phyloP scores from a whole-genome alignment of 2,329 filamentous ascomycete genomes.

The Coniochaeta hoffmannii region DNA sequence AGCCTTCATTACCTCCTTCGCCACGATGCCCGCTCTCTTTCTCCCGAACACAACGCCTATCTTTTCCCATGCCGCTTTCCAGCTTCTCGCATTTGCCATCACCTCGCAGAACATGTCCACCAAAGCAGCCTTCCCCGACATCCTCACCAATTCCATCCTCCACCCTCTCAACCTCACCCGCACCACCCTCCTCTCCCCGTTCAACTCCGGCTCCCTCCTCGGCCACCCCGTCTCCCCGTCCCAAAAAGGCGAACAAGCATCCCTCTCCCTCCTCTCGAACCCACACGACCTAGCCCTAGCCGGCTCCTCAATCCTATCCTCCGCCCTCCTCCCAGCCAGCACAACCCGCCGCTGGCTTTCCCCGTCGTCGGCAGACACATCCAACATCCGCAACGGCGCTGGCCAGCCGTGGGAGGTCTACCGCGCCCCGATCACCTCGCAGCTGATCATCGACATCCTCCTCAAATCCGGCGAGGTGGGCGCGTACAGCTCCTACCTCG shows the following conservation, averaged over 20 bases:
- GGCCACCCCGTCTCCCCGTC: conserved; percentile 8
- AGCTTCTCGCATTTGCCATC: conserved; percentile 16
- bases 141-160: conserved; percentile 7
- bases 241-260: conserved; percentile 12
- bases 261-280: conserved; percentile 13
- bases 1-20: conserved; percentile 11
- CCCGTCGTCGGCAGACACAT: conserved; percentile 17
- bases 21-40: conserved; percentile 9
- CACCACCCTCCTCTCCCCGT: conserved; percentile 6
- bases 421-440: conserved; percentile 14
- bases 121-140: neutral
- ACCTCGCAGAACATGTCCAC: neutral
- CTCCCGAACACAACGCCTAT: conserved; percentile 17
- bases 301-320: conserved; percentile 16
- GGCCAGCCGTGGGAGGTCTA: conserved; percentile 26
- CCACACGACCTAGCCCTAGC: conserved; percentile 13
- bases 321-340: conserved; percentile 12
- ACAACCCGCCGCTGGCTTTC: conserved; percentile 24
- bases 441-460: conserved; percentile 17
- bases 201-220: conserved; percentile 4
- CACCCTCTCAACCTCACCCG: conserved; percentile 12
- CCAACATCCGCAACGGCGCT: conserved; percentile 25
- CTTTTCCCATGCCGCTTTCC: conserved; percentile 17
- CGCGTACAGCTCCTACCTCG: conserved; percentile 20
- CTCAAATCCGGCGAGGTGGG: conserved; percentile 20